Conservation (phyloP, 2,329 filamentous ascomycete species). For the Paecilomyces fulvus region DNA sequence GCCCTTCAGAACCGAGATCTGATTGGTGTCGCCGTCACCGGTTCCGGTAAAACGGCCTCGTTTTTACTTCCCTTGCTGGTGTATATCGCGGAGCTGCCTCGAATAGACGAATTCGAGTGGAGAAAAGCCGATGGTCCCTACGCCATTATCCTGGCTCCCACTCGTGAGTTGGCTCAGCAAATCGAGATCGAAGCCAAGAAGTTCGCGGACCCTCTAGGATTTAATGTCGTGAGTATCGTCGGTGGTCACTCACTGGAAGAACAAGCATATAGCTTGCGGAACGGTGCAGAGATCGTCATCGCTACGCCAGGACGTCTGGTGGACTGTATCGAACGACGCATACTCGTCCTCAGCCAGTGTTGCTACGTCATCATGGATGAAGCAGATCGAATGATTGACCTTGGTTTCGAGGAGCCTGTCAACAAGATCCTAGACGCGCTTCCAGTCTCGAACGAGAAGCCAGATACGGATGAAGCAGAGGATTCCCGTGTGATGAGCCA, state of each 20-base stretch:
- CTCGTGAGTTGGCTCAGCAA: constrained; percentile 93
- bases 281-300: constrained; percentile 95
- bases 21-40: constrained; percentile 96
- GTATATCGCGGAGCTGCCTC: constrained; percentile 86
- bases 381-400: constrained; percentile 97
- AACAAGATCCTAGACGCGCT: constrained; percentile 96
- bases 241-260: constrained; percentile 94
- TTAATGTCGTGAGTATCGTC: constrained; percentile 94
- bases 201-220: constrained; percentile 82
- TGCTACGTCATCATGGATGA: constrained; percentile 99
- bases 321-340: constrained; percentile 88
- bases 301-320: constrained; percentile 96
- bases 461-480: constrained; percentile 86
- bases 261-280: constrained; percentile 78
- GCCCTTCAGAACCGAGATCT: constrained; percentile 85
- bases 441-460: constrained; percentile 88
- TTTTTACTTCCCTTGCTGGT: constrained; percentile 87
- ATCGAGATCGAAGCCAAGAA: constrained; percentile 92
- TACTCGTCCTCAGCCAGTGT: constrained; percentile 89
- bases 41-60: constrained; percentile 95
- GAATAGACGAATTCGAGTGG: constrained; percentile 68
- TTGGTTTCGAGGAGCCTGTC: constrained; percentile 94
- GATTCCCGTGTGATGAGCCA: constrained; percentile 75
- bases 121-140: constrained; percentile 95
- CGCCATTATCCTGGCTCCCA: constrained; percentile 92